These are phyloP conservation scores for Parmelia sp. DNA, from an alignment of 495 filamentous ascomycete species.

Conservation along the genomic window DNA sequence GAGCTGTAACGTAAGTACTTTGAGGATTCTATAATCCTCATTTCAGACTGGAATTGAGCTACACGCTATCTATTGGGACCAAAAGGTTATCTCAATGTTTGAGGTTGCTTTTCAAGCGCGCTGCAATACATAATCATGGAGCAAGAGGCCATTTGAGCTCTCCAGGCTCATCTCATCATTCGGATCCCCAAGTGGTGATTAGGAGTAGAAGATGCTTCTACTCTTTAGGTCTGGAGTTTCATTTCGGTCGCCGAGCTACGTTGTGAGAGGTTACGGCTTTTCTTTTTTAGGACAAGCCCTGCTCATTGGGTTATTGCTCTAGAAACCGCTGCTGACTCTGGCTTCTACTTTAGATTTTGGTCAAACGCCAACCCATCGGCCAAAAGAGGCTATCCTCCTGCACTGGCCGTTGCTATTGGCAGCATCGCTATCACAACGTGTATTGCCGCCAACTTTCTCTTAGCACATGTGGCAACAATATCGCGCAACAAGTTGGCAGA, in stretches of 20 bases:
- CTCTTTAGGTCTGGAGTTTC: neutral
- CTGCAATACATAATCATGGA: neutral
- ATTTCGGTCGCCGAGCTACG: neutral
- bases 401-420: slow-evolving; percentile 25
- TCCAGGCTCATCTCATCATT: neutral
- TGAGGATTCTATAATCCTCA: neutral
- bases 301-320: neutral
- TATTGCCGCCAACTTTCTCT: slow-evolving; percentile 28
- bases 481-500: slow-evolving; percentile 31
- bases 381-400: slow-evolving; percentile 25
- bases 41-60: neutral
- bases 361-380: slow-evolving; percentile 21
- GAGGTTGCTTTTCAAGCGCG: neutral
- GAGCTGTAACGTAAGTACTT: slow-evolving; percentile 20
- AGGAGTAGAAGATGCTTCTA: neutral
- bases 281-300: neutral
- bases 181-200: neutral
- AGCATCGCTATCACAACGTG: slow-evolving; percentile 29
- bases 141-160: neutral
- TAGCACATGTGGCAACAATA: slow-evolving; percentile 29
- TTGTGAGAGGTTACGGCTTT: too few relatives aligned
- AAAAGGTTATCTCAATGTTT: neutral
- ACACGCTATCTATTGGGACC: neutral
- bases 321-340: neutral
- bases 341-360: slow-evolving; percentile 19